These are phyloP conservation scores for Aspergillus tubingensis DNA, from an alignment of 2,329 filamentous ascomycete species.

Conservation along the genomic window DNA sequence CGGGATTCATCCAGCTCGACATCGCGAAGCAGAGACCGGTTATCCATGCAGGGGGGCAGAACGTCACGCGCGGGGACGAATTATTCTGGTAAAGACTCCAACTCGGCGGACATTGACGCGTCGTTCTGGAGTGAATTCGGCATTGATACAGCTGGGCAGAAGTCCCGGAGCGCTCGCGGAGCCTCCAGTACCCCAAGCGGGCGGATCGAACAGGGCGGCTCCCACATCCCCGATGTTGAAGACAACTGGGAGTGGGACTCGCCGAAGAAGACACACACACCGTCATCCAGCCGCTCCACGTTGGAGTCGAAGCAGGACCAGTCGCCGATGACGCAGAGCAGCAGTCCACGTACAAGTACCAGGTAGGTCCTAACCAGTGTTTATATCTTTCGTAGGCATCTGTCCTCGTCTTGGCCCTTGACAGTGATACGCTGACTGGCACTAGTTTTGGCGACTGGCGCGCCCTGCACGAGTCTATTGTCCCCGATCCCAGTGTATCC, in stretches of 20 bases:
- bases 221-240: conserved; percentile 44
- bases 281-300: conserved; percentile 52
- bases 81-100: conserved; percentile 45
- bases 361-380: conserved; percentile 44
- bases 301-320: conserved; percentile 51
- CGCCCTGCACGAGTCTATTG: conserved; percentile 25
- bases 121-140: conserved; percentile 56
- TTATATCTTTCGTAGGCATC: not conserved
- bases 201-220: conserved; percentile 34
- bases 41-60: conserved; percentile 29
- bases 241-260: conserved; percentile 61
- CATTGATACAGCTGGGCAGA: conserved; percentile 50
- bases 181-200: conserved; percentile 35
- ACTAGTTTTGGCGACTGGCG: conserved; percentile 43
- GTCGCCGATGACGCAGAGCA: conserved; percentile 47
- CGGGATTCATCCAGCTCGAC: conserved; percentile 33
- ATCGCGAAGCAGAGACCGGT: conserved; percentile 36
- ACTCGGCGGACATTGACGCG: conserved; percentile 44
- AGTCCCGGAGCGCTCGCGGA: conserved; percentile 35
- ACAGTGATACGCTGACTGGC: conserved; percentile 29
- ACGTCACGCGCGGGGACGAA: conserved; percentile 35
- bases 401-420: not conserved
- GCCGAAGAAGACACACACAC: conserved; percentile 42
- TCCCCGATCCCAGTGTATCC: conserved; percentile 35
- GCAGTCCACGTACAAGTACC: conserved; percentile 56